These are phyloP conservation scores for Penicillium sumatraense DNA, from an alignment of 2,329 filamentous ascomycete genomes.

Conservation along the genomic window DNA sequence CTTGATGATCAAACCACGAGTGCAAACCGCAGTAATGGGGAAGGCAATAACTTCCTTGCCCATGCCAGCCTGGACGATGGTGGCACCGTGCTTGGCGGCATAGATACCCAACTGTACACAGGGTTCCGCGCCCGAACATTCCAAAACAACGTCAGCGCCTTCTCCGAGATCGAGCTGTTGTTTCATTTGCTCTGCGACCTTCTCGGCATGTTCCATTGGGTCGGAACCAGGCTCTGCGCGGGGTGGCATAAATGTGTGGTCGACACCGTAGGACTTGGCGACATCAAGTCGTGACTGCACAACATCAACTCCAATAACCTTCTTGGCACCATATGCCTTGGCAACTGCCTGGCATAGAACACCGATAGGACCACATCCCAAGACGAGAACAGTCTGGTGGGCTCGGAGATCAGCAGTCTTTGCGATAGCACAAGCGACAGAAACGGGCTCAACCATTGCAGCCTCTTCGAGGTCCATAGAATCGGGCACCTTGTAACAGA, in stretches of 20 bases:
- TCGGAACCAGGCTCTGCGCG: constrained; percentile 64
- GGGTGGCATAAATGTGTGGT: constrained; percentile 45
- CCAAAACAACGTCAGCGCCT: constrained; percentile 78
- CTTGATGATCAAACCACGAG: constrained; percentile 84
- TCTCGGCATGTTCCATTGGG: constrained; percentile 55
- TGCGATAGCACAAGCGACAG: constrained; percentile 83
- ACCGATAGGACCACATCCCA: constrained; percentile 86
- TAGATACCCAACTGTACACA: constrained; percentile 77
- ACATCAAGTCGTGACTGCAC: constrained; percentile 78
- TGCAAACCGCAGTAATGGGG: constrained; percentile 87
- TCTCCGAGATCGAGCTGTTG: constrained; percentile 64
- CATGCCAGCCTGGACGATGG: constrained; percentile 90
- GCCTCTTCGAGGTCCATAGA: constrained; percentile 80
- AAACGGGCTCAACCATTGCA: constrained; percentile 85
- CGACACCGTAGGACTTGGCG: constrained; percentile 67
- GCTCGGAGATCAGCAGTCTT: constrained; percentile 73
- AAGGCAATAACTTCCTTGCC: constrained; percentile 84
- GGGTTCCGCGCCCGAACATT: constrained; percentile 77
- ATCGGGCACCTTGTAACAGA: constrained; percentile 88
- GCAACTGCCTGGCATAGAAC: constrained; percentile 86
- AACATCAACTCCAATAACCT: constrained; percentile 84
- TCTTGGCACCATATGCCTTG: constrained; percentile 80
- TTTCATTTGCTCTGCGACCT: constrained; percentile 74
- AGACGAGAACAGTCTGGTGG: constrained; percentile 78
- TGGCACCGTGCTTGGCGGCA: constrained; percentile 71